Evolutionary conservation across 225 moss, liverwort and hornwort genomes (phyloP), one percentile per base, ranked within the genome.

Genomic region (Pseudoscleropodium purum): DNA sequence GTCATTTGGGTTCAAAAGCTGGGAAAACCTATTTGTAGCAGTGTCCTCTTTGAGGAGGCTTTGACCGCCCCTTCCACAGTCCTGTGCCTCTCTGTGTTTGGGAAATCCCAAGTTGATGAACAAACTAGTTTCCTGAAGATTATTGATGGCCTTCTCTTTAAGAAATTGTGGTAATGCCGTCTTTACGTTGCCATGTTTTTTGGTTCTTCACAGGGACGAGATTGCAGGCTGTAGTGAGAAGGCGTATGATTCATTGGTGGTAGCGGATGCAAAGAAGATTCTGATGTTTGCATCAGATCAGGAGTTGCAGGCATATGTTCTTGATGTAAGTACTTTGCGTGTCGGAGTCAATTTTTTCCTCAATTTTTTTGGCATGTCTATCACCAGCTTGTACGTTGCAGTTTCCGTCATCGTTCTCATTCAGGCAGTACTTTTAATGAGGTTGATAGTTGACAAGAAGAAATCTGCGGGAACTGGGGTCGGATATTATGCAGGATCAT

Each of bases 211-310:
- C 91, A 89, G 96, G 88, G 97, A 97, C 70, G 95, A 96, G 88
- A 97, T 97, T 92, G 96, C 97, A 45, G 95, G 96, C 63, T 97
- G 97, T 73, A 96, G 95, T 84, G 96, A 97, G 87, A 97, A 97
- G 90, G 97, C 97, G 27, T 97, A 97, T 49, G 96, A 96, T 87
- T 96, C 93, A 11, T 92, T 97, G 88, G 89, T 95, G 29, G 85
- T 97, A 83, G 92, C 90, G 25, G 95, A 97, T 87, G 97, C 97
- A 14, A 97, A 96, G 90, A 96, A 96, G 79, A 95, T 97, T 49
- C 87, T 97, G 88, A 97, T 97, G 96, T 96, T 97, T 73, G 88
- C 92, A 27, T 93, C 89, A 72, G 93, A 97, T 87, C 90, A 85
- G 82, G 95, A 97, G 85, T 92, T 97, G 88, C 93, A 96, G 88